Evolutionary conservation across 2,329 filamentous ascomycete species (phyloP).

Genomic region (Colletotrichum viniferum): DNA sequence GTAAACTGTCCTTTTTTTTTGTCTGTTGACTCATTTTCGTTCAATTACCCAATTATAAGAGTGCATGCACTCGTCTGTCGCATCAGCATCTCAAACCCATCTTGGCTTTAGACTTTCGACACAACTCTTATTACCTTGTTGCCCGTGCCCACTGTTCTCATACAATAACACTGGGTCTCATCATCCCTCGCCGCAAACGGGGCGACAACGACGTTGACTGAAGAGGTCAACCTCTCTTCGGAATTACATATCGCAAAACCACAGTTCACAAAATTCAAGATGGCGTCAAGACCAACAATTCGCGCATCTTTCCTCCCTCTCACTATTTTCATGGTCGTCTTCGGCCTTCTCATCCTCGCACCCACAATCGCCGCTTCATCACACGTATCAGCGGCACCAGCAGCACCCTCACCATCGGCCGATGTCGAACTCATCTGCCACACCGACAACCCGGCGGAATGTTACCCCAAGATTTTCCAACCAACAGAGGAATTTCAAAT

Average conservation of each 20-base stretch:
- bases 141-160: not conserved
- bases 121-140: not conserved
- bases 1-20: slow-evolving; percentile 22
- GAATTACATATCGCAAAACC: not conserved
- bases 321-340: slow-evolving; percentile 2
- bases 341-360: slow-evolving; percentile 10
- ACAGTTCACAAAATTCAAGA: not conserved
- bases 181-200: not conserved
- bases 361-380: slow-evolving; percentile 1
- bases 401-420: slow-evolving; percentile 33
- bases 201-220: not conserved
- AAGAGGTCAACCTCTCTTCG: not conserved
- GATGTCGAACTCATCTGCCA: slow-evolving; percentile 68
- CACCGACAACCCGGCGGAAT: slow-evolving; percentile 62
- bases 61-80: not conserved
- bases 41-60: not conserved
- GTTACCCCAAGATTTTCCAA: slow-evolving; percentile 68
- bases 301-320: not conserved
- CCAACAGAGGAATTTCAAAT: slow-evolving; percentile 68
- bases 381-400: not conserved
- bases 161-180: not conserved
- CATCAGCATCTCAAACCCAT: not conserved
- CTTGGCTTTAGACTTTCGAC: not conserved
- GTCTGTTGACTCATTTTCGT: slow-evolving; percentile 13
- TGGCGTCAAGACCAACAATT: not conserved